phyloP scores from a whole-genome alignment of 2,329 filamentous ascomycete genomes.

The Aspergillus ustus region DNA sequence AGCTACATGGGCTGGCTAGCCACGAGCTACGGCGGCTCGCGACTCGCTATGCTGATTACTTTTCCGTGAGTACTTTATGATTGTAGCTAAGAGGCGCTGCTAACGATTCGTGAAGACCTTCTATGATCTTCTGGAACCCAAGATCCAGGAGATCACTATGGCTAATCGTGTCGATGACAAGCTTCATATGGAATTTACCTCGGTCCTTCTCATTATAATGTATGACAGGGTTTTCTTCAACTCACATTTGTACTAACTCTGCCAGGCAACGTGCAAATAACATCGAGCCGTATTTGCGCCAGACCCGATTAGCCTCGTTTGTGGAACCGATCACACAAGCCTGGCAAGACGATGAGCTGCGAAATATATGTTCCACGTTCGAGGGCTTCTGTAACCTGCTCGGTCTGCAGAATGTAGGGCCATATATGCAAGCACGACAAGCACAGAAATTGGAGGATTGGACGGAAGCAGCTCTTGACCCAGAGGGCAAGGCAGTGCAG shows the following conservation, averaged over 20 bases:
- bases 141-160: constrained; percentile 77
- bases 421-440: constrained; percentile 73
- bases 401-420: constrained; percentile 77
- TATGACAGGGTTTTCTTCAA: constrained; percentile 38
- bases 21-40: constrained; percentile 87
- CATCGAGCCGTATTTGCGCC: constrained; percentile 71
- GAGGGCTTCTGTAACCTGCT: constrained; percentile 78
- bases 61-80: constrained; percentile 64
- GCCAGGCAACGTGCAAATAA: constrained; percentile 76
- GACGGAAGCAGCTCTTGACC: constrained; percentile 76
- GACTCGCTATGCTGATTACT: constrained; percentile 86
- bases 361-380: constrained; percentile 73
- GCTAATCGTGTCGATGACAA: constrained; percentile 77
- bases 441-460: constrained; percentile 82
- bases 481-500: constrained; percentile 78
- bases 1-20: constrained; percentile 82
- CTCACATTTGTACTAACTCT: constrained; percentile 17
- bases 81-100: constrained; percentile 2
- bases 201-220: constrained; percentile 92
- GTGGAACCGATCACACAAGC: constrained; percentile 78
- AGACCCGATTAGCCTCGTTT: constrained; percentile 75
- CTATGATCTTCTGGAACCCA: constrained; percentile 83
- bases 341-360: constrained; percentile 76
- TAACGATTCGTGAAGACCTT: constrained; percentile 61
- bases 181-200: constrained; percentile 81